Evolutionary conservation across 177 flowering plant genomes (phyloP).

Genomic region (Vitis hybrid): DNA sequence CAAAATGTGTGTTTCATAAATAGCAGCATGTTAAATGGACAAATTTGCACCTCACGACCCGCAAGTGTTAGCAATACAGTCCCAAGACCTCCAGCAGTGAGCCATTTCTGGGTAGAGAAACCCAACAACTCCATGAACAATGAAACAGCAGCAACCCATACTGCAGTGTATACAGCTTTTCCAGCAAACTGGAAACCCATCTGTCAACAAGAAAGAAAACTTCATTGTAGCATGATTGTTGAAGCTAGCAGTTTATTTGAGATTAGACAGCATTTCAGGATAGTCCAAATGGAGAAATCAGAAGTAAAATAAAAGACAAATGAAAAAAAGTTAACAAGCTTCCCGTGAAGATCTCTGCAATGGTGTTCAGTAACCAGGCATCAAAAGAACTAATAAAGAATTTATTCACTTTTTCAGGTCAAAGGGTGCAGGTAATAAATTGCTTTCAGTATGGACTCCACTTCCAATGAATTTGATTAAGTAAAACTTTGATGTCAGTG

Average conservation of each 20-base stretch:
- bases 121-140: slow-evolving; percentile 97
- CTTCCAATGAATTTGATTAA: too few relatives aligned
- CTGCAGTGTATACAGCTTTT: slow-evolving; percentile 87
- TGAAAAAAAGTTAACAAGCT: too few relatives aligned
- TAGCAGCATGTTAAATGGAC: not conserved
- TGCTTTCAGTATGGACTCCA: too few relatives aligned
- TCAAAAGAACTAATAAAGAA: too few relatives aligned
- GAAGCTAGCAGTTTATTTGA: not conserved
- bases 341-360: too few relatives aligned
- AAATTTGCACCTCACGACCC: slow-evolving; percentile 81
- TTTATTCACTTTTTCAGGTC: too few relatives aligned
- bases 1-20: not conserved
- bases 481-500: too few relatives aligned
- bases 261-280: not conserved
- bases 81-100: slow-evolving; percentile 99
- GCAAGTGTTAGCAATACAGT: slow-evolving; percentile 96
- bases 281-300: not conserved
- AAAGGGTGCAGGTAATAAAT: too few relatives aligned
- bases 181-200: slow-evolving; percentile 98
- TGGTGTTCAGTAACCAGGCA: too few relatives aligned
- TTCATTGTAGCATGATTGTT: not conserved
- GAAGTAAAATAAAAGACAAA: too few relatives aligned
- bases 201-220: slow-evolving; percentile 39
- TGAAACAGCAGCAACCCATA: slow-evolving; percentile 94
- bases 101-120: slow-evolving; percentile 95